Base-by-base conservation (phyloP, 2,329 filamentous ascomycete genomes). In the Aspergillus tanneri region DNA sequence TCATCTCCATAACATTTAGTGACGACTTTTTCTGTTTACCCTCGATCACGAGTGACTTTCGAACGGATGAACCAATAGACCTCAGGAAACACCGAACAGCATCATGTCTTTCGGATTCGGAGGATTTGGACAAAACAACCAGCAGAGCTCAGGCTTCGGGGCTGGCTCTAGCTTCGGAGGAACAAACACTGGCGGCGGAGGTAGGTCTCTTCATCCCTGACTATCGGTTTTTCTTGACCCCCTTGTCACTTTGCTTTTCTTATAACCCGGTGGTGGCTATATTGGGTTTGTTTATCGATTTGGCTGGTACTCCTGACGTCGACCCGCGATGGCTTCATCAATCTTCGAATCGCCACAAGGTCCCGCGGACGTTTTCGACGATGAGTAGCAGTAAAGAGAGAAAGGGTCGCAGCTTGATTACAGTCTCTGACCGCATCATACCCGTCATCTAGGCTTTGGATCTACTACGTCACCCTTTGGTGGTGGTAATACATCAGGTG, bases 71-170 rank as follows among this genome's bases (percentile, higher is more conserved):
- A 58, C 59, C 55, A 52, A 51, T 61, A 57, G 61, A 14, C 48
- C 43, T 51, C 52, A 53, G 52, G 50, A 38, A 51, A 51, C 48
- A 53, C 49, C 56, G 48, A 57, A 50, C 55, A 57, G 32, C 58
- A 68, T 57, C 51, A 71, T 70, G 66, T 71, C 67, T 59, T 68
- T 67, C 59, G 72, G 74, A 61, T 75, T 77, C 64, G 72, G 74
- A 60, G 78, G 81, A 74, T 85, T 86, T 70, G 81, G 81, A 71
- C 76, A 78, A 62, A 78, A 77, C 54, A 82, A 78, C 64, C 69
- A 72, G 59, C 68, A 73, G 69, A 75, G 63, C 56, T 63, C 66
- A 44, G 65, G 62, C 56, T 69, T 70, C 59, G 70, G 70, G 35
- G 57, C 67, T 41, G 66, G 66, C 50, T 61, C 65, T 61, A 65